Conservation (phyloP, 2,329 filamentous ascomycete genomes). For the Colletotrichum filicis region DNA sequence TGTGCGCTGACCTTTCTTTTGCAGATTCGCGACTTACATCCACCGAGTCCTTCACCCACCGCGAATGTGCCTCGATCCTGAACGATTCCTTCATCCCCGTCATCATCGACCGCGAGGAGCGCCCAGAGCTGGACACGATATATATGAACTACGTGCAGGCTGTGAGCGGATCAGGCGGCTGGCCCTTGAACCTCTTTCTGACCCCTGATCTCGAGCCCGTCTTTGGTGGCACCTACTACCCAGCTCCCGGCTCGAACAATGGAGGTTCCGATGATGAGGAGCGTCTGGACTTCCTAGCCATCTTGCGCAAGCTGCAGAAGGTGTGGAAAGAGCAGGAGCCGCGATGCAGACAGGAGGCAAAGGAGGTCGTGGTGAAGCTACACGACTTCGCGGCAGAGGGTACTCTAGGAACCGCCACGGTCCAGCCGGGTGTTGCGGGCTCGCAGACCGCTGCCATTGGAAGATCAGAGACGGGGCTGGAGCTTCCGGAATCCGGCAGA, state of each 20-base stretch:
- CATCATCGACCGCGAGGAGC: conserved; percentile 92
- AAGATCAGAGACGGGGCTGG: conserved; percentile 41
- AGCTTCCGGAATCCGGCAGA: conserved; percentile 21
- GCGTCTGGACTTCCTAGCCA: conserved; percentile 82
- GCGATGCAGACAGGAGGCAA: conserved; percentile 85
- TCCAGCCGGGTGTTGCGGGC: conserved; percentile 32
- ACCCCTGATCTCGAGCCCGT: conserved; percentile 93
- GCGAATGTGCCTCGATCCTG: conserved; percentile 81
- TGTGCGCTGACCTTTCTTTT: conserved; percentile 8
- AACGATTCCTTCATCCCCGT: conserved; percentile 92
- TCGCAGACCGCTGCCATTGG: conserved; percentile 26
- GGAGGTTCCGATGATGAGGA: conserved; percentile 60
- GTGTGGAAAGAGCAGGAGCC: conserved; percentile 86
- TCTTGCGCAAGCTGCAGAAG: conserved; percentile 80
- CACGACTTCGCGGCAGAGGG: conserved; percentile 91
- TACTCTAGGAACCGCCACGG: conserved; percentile 65
- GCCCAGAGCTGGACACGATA: conserved; percentile 92
- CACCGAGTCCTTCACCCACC: conserved; percentile 88
- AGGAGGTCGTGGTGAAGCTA: conserved; percentile 83
- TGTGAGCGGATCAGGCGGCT: conserved; percentile 88
- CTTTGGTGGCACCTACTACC: conserved; percentile 97
- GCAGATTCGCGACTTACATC: conserved; percentile 90
- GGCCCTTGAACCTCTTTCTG: conserved; percentile 96
- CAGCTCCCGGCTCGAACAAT: conserved; percentile 75
- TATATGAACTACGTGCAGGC: conserved; percentile 99